phyloP scores from a whole-genome alignment of 1,284 basidiomycete species.

The Cutaneotrichosporon arboriforme region DNA sequence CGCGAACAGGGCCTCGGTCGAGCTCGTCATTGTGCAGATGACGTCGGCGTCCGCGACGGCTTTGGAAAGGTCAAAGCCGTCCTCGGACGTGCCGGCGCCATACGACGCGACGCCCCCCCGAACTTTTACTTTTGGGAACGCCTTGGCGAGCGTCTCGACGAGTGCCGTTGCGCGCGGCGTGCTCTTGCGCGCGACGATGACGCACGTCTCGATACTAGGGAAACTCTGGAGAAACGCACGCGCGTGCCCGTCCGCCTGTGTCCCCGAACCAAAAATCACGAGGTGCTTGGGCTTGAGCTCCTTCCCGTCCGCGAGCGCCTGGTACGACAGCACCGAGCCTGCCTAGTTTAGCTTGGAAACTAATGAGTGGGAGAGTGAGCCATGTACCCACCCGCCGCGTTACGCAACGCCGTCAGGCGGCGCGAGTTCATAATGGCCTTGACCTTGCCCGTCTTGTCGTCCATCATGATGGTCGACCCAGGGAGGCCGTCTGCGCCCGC shows the following conservation, averaged over 20 bases:
- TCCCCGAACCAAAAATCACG: constrained; percentile 69
- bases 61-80: constrained; percentile 18
- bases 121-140: constrained; percentile 48
- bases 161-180: constrained; percentile 56
- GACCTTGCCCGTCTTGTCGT: constrained; percentile 61
- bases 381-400: constrained; percentile 65
- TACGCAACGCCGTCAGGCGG: constrained; percentile 68
- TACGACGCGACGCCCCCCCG: constrained; percentile 22
- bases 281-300: constrained; percentile 51
- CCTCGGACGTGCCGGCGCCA: neutral
- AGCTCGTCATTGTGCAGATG: constrained; percentile 65
- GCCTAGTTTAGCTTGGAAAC: constrained; percentile 2
- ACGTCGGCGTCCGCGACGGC: constrained; percentile 37
- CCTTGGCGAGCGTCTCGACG: constrained; percentile 44
- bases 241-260: constrained; percentile 59
- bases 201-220: constrained; percentile 55
- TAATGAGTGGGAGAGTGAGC: neutral
- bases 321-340: constrained; percentile 69
- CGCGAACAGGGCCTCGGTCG: constrained; percentile 61
- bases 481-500: constrained; percentile 58
- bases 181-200: constrained; percentile 60
- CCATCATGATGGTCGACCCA: constrained; percentile 67
- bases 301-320: constrained; percentile 49
- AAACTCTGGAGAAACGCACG: constrained; percentile 59
- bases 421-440: constrained; percentile 71